Evolutionary conservation across 2,329 filamentous ascomycete genomes (phyloP).

Genomic region (Lecanicillium sp.): DNA sequence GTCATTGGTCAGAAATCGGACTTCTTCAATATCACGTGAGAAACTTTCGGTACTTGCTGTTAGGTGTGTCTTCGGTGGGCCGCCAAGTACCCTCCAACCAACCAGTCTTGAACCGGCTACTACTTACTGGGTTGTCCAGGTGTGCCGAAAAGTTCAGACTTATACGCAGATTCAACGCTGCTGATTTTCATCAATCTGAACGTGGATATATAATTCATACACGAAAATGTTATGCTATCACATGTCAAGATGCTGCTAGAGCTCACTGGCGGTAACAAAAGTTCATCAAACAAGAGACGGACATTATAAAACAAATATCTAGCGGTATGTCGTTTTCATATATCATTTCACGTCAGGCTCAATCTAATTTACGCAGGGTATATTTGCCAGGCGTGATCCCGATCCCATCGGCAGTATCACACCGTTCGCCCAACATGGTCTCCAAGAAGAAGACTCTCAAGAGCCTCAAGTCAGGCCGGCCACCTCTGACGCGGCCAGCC

Average conservation of each 20-base stretch:
- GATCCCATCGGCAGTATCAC: too few relatives aligned
- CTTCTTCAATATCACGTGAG: slow-evolving; percentile 15
- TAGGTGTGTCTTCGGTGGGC: neutral
- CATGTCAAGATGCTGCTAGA: too few relatives aligned
- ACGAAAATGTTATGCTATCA: too few relatives aligned
- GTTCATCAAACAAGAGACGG: too few relatives aligned
- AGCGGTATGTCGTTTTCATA: too few relatives aligned
- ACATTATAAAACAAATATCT: too few relatives aligned
- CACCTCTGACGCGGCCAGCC: slow-evolving; percentile 45
- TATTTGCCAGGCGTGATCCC: too few relatives aligned
- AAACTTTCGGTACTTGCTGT: neutral
- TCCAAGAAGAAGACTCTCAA: slow-evolving; percentile 40
- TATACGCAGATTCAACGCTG: neutral
- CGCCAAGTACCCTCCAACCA: neutral
- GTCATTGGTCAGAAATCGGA: neutral
- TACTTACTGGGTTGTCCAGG: neutral
- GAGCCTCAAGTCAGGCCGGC: slow-evolving; percentile 45
- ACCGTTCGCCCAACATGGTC: slow-evolving; percentile 32
- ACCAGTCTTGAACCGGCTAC: too few relatives aligned
- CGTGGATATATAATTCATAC: too few relatives aligned
- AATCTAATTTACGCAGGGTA: too few relatives aligned
- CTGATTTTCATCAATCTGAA: neutral
- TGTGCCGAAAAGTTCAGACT: neutral
- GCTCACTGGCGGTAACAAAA: too few relatives aligned
- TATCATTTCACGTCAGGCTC: too few relatives aligned